These are phyloP conservation scores for Ascocoryne sarcoides DNA, from an alignment of 2,329 filamentous ascomycete genomes.

Conservation along the genomic window DNA sequence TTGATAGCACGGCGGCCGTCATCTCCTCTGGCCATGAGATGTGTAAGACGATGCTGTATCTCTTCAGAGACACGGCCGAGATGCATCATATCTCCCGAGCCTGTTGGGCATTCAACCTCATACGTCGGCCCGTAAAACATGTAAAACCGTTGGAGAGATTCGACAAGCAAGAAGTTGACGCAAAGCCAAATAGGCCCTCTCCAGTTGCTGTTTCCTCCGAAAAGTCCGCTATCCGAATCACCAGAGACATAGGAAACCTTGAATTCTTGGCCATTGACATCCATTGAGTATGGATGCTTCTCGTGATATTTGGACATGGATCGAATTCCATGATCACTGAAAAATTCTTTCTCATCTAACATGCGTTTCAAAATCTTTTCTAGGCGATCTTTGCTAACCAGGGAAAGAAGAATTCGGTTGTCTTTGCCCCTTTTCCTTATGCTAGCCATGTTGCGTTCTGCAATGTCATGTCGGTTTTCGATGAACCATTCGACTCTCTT, in stretches of 20 bases:
- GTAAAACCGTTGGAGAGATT: slow-evolving; percentile 90
- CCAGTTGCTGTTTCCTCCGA: slow-evolving; percentile 98
- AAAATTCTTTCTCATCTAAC: slow-evolving; percentile 89
- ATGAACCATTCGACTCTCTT: slow-evolving; percentile 92
- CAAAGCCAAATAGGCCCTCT: slow-evolving; percentile 92
- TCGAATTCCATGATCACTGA: slow-evolving; percentile 82
- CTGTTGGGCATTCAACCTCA: slow-evolving; percentile 87
- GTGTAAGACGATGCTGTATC: slow-evolving; percentile 87
- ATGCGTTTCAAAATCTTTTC: slow-evolving; percentile 83
- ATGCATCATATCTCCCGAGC: slow-evolving; percentile 92
- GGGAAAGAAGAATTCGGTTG: slow-evolving; percentile 74
- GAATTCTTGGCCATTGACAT: slow-evolving; percentile 87
- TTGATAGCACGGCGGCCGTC: slow-evolving; percentile 86
- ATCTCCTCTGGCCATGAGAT: slow-evolving; percentile 77
- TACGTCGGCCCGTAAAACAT: slow-evolving; percentile 89
- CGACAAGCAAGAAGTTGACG: slow-evolving; percentile 89
- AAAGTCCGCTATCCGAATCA: slow-evolving; percentile 92
- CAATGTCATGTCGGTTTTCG: slow-evolving; percentile 74
- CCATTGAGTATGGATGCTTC: slow-evolving; percentile 86
- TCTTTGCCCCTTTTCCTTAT: slow-evolving; percentile 87
- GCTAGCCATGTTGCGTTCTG: slow-evolving; percentile 88
- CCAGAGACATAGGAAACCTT: slow-evolving; percentile 83
- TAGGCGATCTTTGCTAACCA: slow-evolving; percentile 88
- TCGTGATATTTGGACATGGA: slow-evolving; percentile 90
- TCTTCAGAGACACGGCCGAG: slow-evolving; percentile 90